These are phyloP conservation scores for Claviceps sp. DNA, from an alignment of 2,329 filamentous ascomycete species.

Conservation along the genomic window DNA sequence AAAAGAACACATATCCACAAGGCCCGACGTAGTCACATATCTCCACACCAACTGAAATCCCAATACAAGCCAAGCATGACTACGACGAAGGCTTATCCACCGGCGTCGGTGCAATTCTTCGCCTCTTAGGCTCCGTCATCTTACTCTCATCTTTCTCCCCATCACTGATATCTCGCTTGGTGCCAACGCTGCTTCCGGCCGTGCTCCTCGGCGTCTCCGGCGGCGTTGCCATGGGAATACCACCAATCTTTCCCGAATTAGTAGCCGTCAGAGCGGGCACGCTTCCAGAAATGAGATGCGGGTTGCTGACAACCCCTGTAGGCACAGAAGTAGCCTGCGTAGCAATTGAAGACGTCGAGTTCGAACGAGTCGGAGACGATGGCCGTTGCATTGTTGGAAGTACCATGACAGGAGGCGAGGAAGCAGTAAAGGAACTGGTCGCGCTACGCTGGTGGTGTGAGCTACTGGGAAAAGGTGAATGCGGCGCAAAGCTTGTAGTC, in stretches of 20 bases:
- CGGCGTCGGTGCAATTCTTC: slow-evolving; percentile 55
- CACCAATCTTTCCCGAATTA: slow-evolving; percentile 48
- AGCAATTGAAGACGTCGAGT: slow-evolving; percentile 67
- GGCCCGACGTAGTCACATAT: not conserved
- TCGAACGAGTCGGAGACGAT: slow-evolving; percentile 71
- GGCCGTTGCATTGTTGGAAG: slow-evolving; percentile 52
- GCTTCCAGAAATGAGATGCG: slow-evolving; percentile 62
- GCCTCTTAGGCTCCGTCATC: slow-evolving; percentile 44
- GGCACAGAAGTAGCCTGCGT: slow-evolving; percentile 43
- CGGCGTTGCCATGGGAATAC: slow-evolving; percentile 71
- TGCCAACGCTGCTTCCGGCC: slow-evolving; percentile 22
- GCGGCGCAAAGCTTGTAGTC: slow-evolving; percentile 47
- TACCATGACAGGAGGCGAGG: slow-evolving; percentile 39
- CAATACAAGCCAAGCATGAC: not conserved
- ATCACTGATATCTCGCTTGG: slow-evolving; percentile 45
- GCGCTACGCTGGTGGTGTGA: slow-evolving; percentile 42
- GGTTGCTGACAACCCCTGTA: slow-evolving; percentile 55
- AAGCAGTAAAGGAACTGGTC: slow-evolving; percentile 42
- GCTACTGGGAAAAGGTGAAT: slow-evolving; percentile 41
- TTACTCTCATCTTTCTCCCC: slow-evolving; percentile 38
- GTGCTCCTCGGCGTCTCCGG: slow-evolving; percentile 63
- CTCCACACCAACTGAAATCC: not conserved
- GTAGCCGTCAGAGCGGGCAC: slow-evolving; percentile 66
- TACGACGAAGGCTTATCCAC: slow-evolving; percentile 21
- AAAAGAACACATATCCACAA: not conserved